phyloP scores from a whole-genome alignment of 1,284 basidiomycete genomes.

The Cryptococcus sp. region DNA sequence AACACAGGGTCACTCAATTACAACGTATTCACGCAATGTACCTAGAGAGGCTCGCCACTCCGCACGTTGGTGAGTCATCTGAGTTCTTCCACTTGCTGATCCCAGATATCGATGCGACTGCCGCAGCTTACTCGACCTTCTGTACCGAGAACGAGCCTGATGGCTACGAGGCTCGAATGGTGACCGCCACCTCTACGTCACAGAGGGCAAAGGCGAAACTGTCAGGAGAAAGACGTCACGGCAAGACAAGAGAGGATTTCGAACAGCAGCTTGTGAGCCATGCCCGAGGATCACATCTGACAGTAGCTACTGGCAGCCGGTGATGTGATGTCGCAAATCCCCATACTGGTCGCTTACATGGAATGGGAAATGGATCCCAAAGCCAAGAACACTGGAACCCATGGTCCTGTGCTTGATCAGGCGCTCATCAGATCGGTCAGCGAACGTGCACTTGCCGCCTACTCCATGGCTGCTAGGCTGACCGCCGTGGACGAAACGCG shows the following conservation, averaged over 20 bases:
- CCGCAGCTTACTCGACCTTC: constrained; percentile 78
- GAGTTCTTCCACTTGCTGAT: constrained; percentile 1
- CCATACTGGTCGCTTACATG: constrained; percentile 30
- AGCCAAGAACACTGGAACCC: constrained; percentile 54
- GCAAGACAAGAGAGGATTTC: constrained; percentile 35
- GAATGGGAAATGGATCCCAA: constrained; percentile 43
- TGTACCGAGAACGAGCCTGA: constrained; percentile 67
- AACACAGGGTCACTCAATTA: constrained; percentile 27
- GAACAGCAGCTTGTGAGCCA: constrained; percentile 38
- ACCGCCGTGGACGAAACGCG: not conserved
- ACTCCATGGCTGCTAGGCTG: constrained; percentile 5
- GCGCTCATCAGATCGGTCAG: constrained; percentile 61
- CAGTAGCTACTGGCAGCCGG: constrained; percentile 8
- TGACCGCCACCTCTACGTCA: constrained; percentile 68
- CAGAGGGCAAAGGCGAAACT: constrained; percentile 51
- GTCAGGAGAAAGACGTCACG: constrained; percentile 30
- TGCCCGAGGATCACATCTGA: not conserved
- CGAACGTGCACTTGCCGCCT: constrained; percentile 68
- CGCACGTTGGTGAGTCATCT: constrained; percentile 38
- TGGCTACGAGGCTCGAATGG: constrained; percentile 70
- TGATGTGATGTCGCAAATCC: constrained; percentile 17
- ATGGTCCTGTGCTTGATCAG: constrained; percentile 49
- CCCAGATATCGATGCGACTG: constrained; percentile 63
- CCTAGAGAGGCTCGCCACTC: constrained; percentile 39
- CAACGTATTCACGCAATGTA: constrained; percentile 39